phyloP scores from a whole-genome alignment of 345 rosid species.

The Salix dunnii region DNA sequence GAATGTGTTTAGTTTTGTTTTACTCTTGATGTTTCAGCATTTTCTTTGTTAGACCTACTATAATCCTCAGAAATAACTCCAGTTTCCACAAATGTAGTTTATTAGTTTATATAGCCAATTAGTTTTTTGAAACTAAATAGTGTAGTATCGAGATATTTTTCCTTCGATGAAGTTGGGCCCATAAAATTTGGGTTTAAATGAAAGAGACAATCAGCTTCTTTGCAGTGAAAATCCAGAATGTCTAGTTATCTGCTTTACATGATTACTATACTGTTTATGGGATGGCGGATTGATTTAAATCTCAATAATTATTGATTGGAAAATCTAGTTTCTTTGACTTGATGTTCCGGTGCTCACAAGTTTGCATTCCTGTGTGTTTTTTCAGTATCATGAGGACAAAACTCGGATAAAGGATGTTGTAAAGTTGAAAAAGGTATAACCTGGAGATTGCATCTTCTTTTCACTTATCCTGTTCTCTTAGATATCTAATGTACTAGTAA shows the following conservation, averaged over 20 bases:
- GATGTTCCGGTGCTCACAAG: not conserved
- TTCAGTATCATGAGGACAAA: constrained; percentile 81
- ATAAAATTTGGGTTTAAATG: not conserved
- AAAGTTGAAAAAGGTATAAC: constrained; percentile 67
- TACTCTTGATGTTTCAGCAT: not conserved
- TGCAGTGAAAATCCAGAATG: not conserved
- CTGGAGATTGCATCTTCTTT: not conserved
- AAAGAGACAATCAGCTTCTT: not conserved
- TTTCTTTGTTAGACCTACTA: not conserved
- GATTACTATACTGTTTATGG: not conserved
- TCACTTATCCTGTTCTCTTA: constrained; percentile 10
- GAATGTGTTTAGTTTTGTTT: not conserved
- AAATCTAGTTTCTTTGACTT: not conserved
- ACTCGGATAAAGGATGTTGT: constrained; percentile 64
- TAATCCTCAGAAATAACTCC: not conserved
- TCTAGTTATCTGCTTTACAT: not conserved
- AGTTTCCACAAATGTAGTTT: not conserved
- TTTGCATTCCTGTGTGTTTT: constrained; percentile 14
- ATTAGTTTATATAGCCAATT: not conserved
- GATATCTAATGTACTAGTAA: constrained; percentile 26
- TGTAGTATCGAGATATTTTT: not conserved
- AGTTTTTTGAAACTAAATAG: not conserved
- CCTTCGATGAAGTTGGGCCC: not conserved
- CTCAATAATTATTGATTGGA: not conserved
- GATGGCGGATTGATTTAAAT: not conserved